A percentile compares a stretch with the other conserved stretches of the same genome.
Conservation (phyloP, 1,139 yeast genomes). For the Groenewaldozyma sp. region DNA sequence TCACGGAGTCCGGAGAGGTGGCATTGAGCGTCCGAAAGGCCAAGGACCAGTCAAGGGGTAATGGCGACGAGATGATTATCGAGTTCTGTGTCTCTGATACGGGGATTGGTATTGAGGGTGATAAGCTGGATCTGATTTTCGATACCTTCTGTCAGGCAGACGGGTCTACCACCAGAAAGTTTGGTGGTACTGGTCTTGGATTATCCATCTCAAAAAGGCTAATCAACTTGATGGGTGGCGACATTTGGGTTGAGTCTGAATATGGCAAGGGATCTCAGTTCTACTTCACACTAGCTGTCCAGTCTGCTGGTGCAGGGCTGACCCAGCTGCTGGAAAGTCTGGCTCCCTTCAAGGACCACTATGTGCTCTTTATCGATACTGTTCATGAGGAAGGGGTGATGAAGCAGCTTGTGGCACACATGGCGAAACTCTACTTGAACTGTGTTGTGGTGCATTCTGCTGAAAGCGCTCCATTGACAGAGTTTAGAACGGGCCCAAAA, state of each 20-base stretch:
- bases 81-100: conserved; percentile 85
- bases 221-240: conserved; percentile 83
- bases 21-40: conserved; percentile 35
- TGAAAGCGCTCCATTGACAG: conserved; percentile 34
- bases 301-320: conserved; percentile 60
- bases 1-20: conserved; percentile 74
- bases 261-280: conserved; percentile 80
- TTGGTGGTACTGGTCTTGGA: conserved; percentile 88
- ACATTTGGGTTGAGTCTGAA: conserved; percentile 76
- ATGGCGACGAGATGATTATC: conserved; percentile 50
- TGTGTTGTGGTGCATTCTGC: conserved; percentile 36
- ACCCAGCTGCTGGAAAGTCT: conserved; percentile 59
- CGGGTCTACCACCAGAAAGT: conserved; percentile 83
- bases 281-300: conserved; percentile 67
- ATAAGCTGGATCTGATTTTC: conserved; percentile 71
- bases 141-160: conserved; percentile 90
- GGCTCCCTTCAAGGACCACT: conserved; percentile 63
- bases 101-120: conserved; percentile 80
- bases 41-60: conserved; percentile 31
- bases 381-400: conserved; percentile 48
- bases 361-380: conserved; percentile 59
- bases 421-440: conserved; percentile 35
- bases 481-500: conserved; percentile 35
- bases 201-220: conserved; percentile 78
- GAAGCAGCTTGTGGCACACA: conserved; percentile 42